Percentiles rank a stretch among this genome's conserved stretches.
Evolutionary conservation across 352 stramenopile species (phyloP).

Genomic region (Globisporangium parvum): DNA sequence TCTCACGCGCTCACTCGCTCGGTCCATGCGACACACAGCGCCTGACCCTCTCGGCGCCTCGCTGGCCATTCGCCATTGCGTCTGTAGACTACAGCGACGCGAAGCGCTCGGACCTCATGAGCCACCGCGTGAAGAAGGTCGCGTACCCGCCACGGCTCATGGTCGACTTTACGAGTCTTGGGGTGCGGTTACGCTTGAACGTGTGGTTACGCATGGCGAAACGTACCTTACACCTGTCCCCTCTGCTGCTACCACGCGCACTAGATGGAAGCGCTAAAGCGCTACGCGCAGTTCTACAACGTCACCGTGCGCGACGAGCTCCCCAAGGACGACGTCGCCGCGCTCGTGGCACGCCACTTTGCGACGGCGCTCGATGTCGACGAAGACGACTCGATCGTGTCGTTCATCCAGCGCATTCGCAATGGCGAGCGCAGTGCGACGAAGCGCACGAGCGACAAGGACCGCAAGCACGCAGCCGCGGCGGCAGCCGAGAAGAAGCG

Average conservation of each 20-base stretch:
- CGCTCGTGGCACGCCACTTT: constrained; percentile 76
- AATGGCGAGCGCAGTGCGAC: constrained; percentile 66
- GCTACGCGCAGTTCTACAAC: constrained; percentile 79
- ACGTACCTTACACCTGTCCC: too few species aligned
- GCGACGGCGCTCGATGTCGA: constrained; percentile 74
- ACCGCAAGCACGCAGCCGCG: constrained; percentile 31
- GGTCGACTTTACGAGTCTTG: constrained; percentile 79
- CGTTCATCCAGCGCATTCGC: constrained; percentile 78
- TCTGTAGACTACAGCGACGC: constrained; percentile 27
- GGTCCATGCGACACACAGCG: too few species aligned
- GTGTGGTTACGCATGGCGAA: too few species aligned
- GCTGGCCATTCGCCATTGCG: too few species aligned
- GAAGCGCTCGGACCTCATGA: constrained; percentile 22
- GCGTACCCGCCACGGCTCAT: constrained; percentile 73
- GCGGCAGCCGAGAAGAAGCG: constrained; percentile 41
- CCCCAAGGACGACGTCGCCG: constrained; percentile 67
- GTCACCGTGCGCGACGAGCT: constrained; percentile 52
- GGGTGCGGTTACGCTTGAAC: constrained; percentile 28
- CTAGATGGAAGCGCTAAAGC: constrained; percentile 66
- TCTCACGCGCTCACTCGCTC: background rate
- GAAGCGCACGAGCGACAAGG: constrained; percentile 55
- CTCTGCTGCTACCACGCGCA: background rate
- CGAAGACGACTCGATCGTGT: constrained; percentile 82
- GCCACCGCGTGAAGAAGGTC: constrained; percentile 40
- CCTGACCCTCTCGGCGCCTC: too few species aligned